Base-by-base conservation (phyloP, 2,329 filamentous ascomycete species). In the Teratosphaeria viscida region DNA sequence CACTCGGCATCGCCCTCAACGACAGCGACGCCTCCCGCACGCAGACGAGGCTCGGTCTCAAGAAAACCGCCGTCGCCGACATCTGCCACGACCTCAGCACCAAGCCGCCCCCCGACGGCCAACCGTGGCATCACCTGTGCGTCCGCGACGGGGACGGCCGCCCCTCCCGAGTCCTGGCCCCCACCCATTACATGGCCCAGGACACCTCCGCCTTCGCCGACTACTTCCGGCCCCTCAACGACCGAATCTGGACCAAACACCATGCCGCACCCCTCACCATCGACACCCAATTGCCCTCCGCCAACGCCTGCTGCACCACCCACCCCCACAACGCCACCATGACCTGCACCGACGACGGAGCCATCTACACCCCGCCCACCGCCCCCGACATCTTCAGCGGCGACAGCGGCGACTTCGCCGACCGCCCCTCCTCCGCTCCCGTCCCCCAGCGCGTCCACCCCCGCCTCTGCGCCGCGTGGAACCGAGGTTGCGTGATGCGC, bases 381-480 rank as follows among this genome's bases (percentile, higher is more conserved):
- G 82, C 83, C 0, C 73, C 74, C 12, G 87, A 89, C 70, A 86
- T 90, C 62, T 83, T 89, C 67, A 82, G 81, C 53, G 88, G 85
- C 74, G 85, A 82, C 68, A 83, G 79, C 5, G 85, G 85, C 0
- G 82, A 84, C 0, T 87, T 87, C 64, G 74, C 76, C 63, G 70
- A 79, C 2, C 60, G 74, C 56, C 64, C 78, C 60, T 65, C 64
- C 2, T 69, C 74, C 16, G 76, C 76, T 56, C 68, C 63, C 16
- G 72, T 75, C 32, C 75, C 78, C 57, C 72, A 74, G 60, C 85
- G 86, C 47, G 81, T 92, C 56, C 85, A 85, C 1, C 87, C 90
- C 0, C 80, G 89, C 16, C 75, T 95, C 12, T 83, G 87, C 1
- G 89, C 90, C 1, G 88, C 87, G 0, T 83, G 92, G 67, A 90